Conservation (phyloP, 2,329 filamentous ascomycete species). For the Chaetothyriales sp. region DNA sequence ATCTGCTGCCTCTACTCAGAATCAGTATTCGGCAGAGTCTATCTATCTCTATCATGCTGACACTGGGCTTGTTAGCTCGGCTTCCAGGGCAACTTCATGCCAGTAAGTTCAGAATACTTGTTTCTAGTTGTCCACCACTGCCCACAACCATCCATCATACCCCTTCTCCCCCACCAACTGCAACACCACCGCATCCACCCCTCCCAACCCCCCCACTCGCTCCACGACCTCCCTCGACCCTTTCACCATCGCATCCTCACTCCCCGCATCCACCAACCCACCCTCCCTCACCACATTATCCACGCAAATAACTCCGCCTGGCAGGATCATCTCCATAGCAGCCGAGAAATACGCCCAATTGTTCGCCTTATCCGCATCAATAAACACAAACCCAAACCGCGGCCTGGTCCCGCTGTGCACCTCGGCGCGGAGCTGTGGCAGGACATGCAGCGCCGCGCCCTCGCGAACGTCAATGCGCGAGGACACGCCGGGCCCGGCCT, state of each 20-base stretch:
- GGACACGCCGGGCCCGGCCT: slow-evolving; percentile 24
- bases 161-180: slow-evolving; percentile 34
- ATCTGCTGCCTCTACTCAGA: no score
- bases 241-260: slow-evolving; percentile 11
- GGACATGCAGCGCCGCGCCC: slow-evolving; percentile 31
- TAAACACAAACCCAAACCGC: slow-evolving; percentile 37
- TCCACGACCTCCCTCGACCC: slow-evolving; percentile 25
- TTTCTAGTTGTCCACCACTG: no score
- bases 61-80: no score
- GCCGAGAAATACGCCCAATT: slow-evolving; percentile 36
- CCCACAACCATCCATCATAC: slow-evolving; percentile 33
- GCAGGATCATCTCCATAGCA: slow-evolving; percentile 28
- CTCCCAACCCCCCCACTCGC: slow-evolving; percentile 27
- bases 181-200: slow-evolving; percentile 29
- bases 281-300: slow-evolving; percentile 36
- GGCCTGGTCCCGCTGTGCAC: slow-evolving; percentile 24
- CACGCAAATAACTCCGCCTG: slow-evolving; percentile 29
- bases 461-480: slow-evolving; percentile 32
- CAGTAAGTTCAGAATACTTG: no score
- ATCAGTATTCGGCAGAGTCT: no score
- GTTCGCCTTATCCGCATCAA: slow-evolving; percentile 38
- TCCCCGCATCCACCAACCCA: slow-evolving; percentile 19
- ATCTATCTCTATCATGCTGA: no score
- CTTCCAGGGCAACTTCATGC: no score
- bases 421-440: slow-evolving; percentile 28